phyloP scores from a whole-genome alignment of 2,329 filamentous ascomycete genomes.

The Fusarium musae region DNA sequence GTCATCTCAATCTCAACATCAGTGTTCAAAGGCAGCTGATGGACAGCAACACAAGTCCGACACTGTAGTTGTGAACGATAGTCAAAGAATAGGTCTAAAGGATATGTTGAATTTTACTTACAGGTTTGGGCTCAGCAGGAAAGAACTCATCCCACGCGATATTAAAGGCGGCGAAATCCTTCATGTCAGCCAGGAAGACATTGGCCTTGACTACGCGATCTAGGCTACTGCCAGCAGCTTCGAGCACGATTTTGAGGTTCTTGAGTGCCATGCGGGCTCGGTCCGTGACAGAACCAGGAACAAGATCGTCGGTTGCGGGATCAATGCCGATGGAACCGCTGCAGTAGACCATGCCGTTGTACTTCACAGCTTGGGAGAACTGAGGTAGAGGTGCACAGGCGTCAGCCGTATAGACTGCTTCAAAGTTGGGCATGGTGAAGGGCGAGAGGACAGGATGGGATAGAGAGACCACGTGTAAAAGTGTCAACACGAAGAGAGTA shows the following conservation, averaged over 20 bases:
- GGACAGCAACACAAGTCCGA: slow-evolving; percentile 3
- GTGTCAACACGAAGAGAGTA: fast-evolving
- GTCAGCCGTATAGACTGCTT: not conserved
- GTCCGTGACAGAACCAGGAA: not conserved
- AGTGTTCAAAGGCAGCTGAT: not conserved
- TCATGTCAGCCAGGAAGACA: slow-evolving; percentile 8
- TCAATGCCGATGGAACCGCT: slow-evolving; percentile 2
- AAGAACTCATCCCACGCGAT: slow-evolving; percentile 12
- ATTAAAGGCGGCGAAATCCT: slow-evolving; percentile 1
- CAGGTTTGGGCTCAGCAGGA: not conserved
- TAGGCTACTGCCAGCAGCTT: slow-evolving; percentile 1
- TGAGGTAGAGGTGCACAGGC: not conserved
- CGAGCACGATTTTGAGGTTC: not conserved
- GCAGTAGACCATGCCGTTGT: slow-evolving; percentile 3
- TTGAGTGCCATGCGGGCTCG: not conserved
- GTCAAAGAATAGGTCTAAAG: not conserved
- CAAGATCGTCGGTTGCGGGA: not conserved
- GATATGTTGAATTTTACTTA: not conserved
- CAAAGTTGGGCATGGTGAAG: not conserved
- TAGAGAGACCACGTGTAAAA: fast-evolving
- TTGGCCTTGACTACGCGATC: slow-evolving; percentile 8
- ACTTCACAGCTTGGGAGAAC: not conserved
- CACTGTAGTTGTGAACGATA: not conserved
- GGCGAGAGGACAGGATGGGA: fast-evolving
- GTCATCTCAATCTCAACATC: slow-evolving; percentile 21